These are phyloP conservation scores for Thielaviopsis ethacetica DNA, from an alignment of 2,329 filamentous ascomycete genomes.

Conservation along the genomic window DNA sequence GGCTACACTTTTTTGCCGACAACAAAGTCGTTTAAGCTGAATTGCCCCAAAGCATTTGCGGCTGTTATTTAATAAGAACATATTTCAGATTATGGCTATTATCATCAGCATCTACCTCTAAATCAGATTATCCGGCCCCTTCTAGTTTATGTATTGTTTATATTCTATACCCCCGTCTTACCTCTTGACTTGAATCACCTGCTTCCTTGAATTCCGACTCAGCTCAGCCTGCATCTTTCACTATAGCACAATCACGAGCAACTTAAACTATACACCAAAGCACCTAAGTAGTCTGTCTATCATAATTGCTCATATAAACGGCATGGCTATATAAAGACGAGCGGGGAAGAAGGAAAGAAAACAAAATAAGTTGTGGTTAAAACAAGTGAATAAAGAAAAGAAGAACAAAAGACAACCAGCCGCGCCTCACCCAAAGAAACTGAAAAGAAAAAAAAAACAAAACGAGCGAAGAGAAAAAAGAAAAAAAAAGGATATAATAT, in stretches of 20 bases:
- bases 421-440: neutral
- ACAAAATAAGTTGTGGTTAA: neutral
- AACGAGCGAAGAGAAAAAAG: neutral
- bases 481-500: neutral
- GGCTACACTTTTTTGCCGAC: no score
- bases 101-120: no score
- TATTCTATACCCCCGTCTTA: no score
- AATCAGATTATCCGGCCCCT: no score
- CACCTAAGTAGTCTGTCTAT: neutral
- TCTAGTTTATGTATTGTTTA: no score
- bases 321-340: neutral
- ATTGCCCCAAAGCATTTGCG: no score
- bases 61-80: no score
- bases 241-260: neutral
- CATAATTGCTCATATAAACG: slow-evolving; percentile 6
- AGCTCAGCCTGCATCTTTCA: neutral
- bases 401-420: neutral
- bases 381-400: neutral
- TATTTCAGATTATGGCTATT: no score
- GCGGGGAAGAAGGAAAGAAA: neutral
- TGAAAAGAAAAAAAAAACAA: neutral
- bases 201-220: no score
- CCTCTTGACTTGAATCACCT: no score
- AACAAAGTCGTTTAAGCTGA: no score
- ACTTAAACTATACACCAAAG: slow-evolving; percentile 2